phyloP scores from a whole-genome alignment of 2,329 filamentous ascomycete genomes.

The Beauveria bassiana region DNA sequence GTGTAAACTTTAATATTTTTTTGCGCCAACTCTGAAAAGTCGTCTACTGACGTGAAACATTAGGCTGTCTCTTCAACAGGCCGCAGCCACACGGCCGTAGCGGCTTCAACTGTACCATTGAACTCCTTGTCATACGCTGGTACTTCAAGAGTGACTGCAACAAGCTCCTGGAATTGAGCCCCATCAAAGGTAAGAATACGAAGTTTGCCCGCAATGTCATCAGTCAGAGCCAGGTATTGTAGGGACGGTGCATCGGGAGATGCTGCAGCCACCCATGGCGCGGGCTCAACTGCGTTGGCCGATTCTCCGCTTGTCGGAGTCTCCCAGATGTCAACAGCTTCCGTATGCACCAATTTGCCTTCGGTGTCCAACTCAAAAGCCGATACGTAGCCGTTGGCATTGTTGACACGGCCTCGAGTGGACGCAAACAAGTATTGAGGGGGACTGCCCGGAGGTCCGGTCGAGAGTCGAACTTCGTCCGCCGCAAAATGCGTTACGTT shows the following conservation, averaged over 20 bases:
- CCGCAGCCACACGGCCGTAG: neutral
- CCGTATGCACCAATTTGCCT: neutral
- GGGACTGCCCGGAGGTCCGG: neutral
- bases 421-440: neutral
- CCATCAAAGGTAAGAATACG: neutral
- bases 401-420: neutral
- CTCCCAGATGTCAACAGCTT: neutral
- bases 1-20: too few species aligned
- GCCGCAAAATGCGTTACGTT: neutral
- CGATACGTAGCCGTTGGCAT: neutral
- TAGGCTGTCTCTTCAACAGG: neutral
- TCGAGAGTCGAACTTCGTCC: neutral
- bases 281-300: neutral
- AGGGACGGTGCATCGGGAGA: neutral
- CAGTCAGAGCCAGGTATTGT: neutral
- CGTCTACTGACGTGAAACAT: neutral
- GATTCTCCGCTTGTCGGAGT: neutral
- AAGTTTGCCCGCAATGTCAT: neutral
- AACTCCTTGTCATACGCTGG: neutral
- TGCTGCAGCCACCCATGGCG: neutral
- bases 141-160: neutral
- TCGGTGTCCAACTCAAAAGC: neutral
- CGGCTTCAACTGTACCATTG: neutral
- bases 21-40: too few species aligned
- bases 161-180: neutral